Percentiles rank a stretch among this genome's conserved stretches.
Conservation (phyloP, 371 early-diverging fungal genomes). For the Mucor velutinosus region DNA sequence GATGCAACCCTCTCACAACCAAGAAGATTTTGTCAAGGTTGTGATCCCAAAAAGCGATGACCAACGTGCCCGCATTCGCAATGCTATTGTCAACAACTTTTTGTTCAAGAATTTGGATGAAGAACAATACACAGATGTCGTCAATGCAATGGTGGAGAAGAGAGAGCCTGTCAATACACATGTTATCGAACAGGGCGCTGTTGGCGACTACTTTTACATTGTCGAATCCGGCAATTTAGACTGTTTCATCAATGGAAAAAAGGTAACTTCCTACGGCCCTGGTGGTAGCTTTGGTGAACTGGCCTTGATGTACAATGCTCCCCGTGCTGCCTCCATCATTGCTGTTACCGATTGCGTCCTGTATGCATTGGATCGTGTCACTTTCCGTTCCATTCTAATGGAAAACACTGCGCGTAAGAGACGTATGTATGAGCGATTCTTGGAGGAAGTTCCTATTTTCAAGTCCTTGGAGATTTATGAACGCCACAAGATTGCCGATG, state of each 20-base stretch:
- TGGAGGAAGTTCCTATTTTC: constrained; percentile 73
- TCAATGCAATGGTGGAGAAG: constrained; percentile 97
- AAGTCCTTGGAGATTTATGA: constrained; percentile 68
- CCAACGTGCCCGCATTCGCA: constrained; percentile 80
- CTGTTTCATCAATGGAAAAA: constrained; percentile 75
- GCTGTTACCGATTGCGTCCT: constrained; percentile 69
- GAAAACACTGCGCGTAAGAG: constrained; percentile 74
- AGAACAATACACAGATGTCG: constrained; percentile 91
- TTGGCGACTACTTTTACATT: constrained; percentile 97
- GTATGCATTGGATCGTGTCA: constrained; percentile 86
- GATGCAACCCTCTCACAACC: constrained; percentile 83
- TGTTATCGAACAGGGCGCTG: constrained; percentile 95
- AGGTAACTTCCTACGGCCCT: constrained; percentile 66
- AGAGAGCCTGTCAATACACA: constrained; percentile 66
- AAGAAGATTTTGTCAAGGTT: constrained; percentile 72
- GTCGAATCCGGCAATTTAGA: constrained; percentile 96
- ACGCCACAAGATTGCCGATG: constrained; percentile 82
- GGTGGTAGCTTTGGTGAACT: constrained; percentile 88
- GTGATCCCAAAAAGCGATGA: constrained; percentile 87
- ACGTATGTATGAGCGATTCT: constrained; percentile 78
- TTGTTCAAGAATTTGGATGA: constrained; percentile 93
- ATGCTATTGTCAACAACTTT: constrained; percentile 85
- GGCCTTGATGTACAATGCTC: constrained; percentile 90
- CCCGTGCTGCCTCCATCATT: constrained; percentile 84
- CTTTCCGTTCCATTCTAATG: constrained; percentile 79